These are phyloP conservation scores for Ilyonectria sp. DNA, from an alignment of 2,329 filamentous ascomycete species.

Conservation along the genomic window DNA sequence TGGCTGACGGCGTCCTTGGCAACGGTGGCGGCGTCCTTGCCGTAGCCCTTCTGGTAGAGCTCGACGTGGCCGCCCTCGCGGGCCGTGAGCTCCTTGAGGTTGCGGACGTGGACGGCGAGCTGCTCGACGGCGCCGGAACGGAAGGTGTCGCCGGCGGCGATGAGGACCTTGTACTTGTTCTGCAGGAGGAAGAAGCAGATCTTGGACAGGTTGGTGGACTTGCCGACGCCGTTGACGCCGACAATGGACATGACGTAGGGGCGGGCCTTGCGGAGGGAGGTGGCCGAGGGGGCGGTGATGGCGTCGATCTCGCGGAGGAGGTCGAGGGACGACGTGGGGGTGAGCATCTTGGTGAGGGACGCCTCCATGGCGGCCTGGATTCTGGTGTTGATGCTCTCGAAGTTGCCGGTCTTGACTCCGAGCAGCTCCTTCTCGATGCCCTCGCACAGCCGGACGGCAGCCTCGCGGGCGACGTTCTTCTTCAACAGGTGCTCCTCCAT, in stretches of 20 bases:
- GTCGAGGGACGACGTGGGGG: slow-evolving; percentile 94
- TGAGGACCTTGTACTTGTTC: slow-evolving; percentile 95
- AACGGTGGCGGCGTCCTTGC: slow-evolving; percentile 96
- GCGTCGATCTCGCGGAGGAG: slow-evolving; percentile 93
- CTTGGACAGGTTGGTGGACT: slow-evolving; percentile 97
- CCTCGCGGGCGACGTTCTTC: slow-evolving; percentile 97
- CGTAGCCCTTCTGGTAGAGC: slow-evolving; percentile 97
- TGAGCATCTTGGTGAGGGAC: slow-evolving; percentile 94
- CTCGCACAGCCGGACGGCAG: slow-evolving; percentile 90
- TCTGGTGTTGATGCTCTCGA: slow-evolving; percentile 88
- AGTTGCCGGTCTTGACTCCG: slow-evolving; percentile 91
- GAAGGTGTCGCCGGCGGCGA: slow-evolving; percentile 97
- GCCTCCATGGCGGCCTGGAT: slow-evolving; percentile 92
- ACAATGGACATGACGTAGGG: slow-evolving; percentile 99
- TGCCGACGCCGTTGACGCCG: slow-evolving; percentile 97
- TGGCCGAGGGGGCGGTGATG: slow-evolving; percentile 76
- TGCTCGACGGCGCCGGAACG: slow-evolving; percentile 97
- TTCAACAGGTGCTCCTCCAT: slow-evolving; percentile 96
- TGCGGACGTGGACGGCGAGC: slow-evolving; percentile 93
- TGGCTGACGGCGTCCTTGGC: slow-evolving; percentile 93
- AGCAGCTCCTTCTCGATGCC: slow-evolving; percentile 92
- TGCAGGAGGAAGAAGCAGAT: slow-evolving; percentile 98
- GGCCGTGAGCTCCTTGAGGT: slow-evolving; percentile 88
- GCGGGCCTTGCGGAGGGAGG: slow-evolving; percentile 75
- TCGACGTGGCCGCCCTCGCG: slow-evolving; percentile 90